Conservation (phyloP, 108 stramenopile species). For the Licmophora abbreviata region DNA sequence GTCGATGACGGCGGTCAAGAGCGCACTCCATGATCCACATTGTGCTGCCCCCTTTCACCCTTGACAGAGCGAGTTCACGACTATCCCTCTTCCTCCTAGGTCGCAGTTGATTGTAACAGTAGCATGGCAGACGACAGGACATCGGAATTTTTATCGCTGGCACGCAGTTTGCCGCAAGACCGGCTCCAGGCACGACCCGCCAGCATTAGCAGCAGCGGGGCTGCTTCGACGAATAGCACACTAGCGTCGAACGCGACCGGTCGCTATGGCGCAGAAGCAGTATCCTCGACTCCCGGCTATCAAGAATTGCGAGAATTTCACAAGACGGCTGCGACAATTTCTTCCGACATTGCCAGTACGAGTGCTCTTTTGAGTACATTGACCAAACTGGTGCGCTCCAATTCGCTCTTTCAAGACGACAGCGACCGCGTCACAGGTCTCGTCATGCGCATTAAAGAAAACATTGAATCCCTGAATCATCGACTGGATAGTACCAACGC, state of each 20-base stretch:
- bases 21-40: too few species aligned
- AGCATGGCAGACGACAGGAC: conserved; percentile 73
- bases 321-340: conserved; percentile 62
- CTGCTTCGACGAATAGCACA: not conserved
- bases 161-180: conserved; percentile 30
- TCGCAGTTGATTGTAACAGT: too few species aligned
- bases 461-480: conserved; percentile 67
- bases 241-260: not conserved
- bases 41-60: too few species aligned
- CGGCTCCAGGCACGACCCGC: conserved; percentile 9
- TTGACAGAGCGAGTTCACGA: too few species aligned
- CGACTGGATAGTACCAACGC: conserved; percentile 59
- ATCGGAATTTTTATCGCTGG: conserved; percentile 62
- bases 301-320: conserved; percentile 65
- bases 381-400: conserved; percentile 53
- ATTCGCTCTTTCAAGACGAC: conserved; percentile 64
- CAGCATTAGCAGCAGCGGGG: not conserved
- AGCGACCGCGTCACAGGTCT: conserved; percentile 56
- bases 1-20: too few species aligned
- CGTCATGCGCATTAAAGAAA: conserved; percentile 66
- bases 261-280: not conserved
- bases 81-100: too few species aligned
- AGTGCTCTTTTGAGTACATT: conserved; percentile 59
- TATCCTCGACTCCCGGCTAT: conserved; percentile 4
- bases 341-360: conserved; percentile 64